phyloP scores from a whole-genome alignment of 192 early-diverging fungal species.

The Backusella macrospora region DNA sequence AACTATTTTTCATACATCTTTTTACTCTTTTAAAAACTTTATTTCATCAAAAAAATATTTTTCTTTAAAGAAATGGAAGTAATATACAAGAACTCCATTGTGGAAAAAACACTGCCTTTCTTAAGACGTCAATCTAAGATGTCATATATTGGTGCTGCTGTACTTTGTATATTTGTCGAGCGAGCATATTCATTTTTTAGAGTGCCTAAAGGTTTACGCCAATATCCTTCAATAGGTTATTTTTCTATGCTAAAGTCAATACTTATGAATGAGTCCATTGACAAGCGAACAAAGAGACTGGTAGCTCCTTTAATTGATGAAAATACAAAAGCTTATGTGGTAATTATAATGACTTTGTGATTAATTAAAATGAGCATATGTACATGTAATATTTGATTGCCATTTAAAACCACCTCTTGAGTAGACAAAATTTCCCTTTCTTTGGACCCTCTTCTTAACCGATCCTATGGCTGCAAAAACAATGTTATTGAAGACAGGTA shows the following conservation, averaged over 20 bases:
- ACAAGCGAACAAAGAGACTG: neutral
- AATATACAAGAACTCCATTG: slow-evolving; percentile 4
- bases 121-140: neutral
- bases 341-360: neutral
- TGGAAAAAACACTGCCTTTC: slow-evolving; percentile 6
- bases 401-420: neutral
- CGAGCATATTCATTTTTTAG: neutral
- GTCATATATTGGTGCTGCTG: slow-evolving; percentile 16
- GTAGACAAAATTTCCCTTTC: neutral
- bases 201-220: neutral
- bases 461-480: slow-evolving; percentile 1
- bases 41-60: neutral
- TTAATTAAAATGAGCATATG: neutral
- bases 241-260: slow-evolving; percentile 6
- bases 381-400: neutral
- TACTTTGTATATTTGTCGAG: neutral
- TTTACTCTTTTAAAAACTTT: slow-evolving; percentile 4
- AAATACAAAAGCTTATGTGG: neutral
- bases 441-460: slow-evolving; percentile 7
- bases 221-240: neutral
- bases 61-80: neutral
- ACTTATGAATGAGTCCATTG: neutral
- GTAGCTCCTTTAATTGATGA: neutral
- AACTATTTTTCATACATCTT: neutral
- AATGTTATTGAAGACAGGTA: slow-evolving; percentile 10